Evolutionary conservation across 306 rosid species (phyloP).

Genomic region (Vigna hirtella): DNA sequence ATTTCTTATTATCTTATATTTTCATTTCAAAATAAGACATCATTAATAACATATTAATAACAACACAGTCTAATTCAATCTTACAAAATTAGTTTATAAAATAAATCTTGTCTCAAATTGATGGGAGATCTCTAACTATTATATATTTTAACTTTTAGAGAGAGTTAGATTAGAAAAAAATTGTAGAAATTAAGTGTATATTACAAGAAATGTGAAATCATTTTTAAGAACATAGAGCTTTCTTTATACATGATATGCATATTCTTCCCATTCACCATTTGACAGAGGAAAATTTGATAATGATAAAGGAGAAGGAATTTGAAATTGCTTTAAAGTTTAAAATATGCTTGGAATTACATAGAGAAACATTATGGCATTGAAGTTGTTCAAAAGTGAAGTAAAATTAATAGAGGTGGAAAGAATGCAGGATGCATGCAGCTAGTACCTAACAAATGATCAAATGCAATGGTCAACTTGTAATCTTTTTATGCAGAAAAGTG

Average conservation of each 20-base stretch:
- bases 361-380: not conserved
- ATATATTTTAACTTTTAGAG: no score
- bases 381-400: not conserved
- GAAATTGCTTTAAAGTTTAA: slow-evolving; percentile 12
- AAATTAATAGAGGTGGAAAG: not conserved
- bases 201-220: no score
- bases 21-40: not conserved
- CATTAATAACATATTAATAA: no score
- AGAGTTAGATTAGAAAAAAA: no score
- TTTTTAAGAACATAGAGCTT: not conserved
- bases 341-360: not conserved
- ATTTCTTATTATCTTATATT: not conserved
- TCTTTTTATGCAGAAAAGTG: slow-evolving; percentile 48
- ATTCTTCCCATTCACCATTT: not conserved
- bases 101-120: no score
- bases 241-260: not conserved
- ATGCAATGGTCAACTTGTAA: slow-evolving; percentile 43
- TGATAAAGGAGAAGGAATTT: not conserved
- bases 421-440: not conserved
- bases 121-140: no score
- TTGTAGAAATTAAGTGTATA: no score
- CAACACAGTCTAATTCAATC: no score
- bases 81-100: no score
- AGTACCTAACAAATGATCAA: slow-evolving; percentile 14
- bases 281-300: not conserved